Conservation (phyloP, 495 filamentous ascomycete genomes). For the Penicillium malachiteum region DNA sequence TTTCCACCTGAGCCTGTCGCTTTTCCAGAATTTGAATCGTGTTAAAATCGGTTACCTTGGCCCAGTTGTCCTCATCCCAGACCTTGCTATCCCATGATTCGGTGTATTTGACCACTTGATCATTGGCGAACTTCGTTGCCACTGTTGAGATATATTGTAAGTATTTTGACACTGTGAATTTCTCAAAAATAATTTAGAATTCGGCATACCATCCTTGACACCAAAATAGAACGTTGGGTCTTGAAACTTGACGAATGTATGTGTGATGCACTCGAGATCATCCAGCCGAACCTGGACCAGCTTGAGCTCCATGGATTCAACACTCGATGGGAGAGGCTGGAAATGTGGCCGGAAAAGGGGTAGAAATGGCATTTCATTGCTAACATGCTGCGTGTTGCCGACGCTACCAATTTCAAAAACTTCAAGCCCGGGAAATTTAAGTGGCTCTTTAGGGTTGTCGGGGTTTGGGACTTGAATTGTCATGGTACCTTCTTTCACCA, state of each 20-base stretch:
- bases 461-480: conserved; percentile 12
- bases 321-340: conserved; percentile 53
- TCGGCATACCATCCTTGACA: conserved; percentile 43
- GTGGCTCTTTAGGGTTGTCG: no score
- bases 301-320: conserved; percentile 62
- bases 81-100: conserved; percentile 65
- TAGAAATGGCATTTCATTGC: conserved; percentile 78
- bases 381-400: conserved; percentile 63
- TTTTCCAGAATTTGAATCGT: conserved; percentile 71
- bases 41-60: conserved; percentile 71
- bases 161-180: not conserved
- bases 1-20: conserved; percentile 58
- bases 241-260: conserved; percentile 63
- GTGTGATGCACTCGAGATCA: conserved; percentile 81
- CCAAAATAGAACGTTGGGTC: conserved; percentile 45
- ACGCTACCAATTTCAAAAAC: conserved; percentile 71
- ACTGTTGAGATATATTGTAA: conserved; percentile 23
- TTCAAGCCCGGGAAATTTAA: conserved; percentile 20
- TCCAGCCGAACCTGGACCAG: conserved; percentile 61
- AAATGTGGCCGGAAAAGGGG: conserved; percentile 61
- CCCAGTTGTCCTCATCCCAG: conserved; percentile 88
- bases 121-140: conserved; percentile 49
- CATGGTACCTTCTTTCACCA: conserved; percentile 67
- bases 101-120: conserved; percentile 61
- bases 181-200: not conserved